Evolutionary conservation across 805 yeast species (phyloP).

Genomic region (Pichia eremophila): DNA sequence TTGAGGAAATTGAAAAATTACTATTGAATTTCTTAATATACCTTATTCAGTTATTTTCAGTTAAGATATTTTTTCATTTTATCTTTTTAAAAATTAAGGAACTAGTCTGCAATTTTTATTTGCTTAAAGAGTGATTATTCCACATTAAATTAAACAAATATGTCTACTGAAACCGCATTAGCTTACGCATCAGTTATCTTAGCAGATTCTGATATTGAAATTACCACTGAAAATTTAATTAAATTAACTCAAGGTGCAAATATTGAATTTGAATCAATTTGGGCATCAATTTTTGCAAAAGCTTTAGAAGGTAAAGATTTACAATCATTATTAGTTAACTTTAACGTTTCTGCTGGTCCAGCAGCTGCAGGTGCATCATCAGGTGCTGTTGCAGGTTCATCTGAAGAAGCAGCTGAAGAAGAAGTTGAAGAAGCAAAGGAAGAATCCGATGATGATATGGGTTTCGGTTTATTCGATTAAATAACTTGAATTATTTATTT

Average conservation of each 20-base stretch:
- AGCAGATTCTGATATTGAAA: conserved; percentile 93
- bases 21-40: no score
- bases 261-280: conserved; percentile 65
- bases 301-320: conserved; percentile 76
- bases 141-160: conserved; percentile 26
- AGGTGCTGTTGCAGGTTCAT: conserved; percentile 37
- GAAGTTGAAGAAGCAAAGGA: conserved; percentile 55
- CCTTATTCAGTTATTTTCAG: background rate
- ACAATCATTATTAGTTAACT: conserved; percentile 55
- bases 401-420: conserved; percentile 43
- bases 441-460: conserved; percentile 79
- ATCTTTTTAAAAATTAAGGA: conserved; percentile 9
- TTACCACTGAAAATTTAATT: conserved; percentile 73
- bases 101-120: conserved; percentile 32
- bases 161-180: conserved; percentile 87
- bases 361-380: conserved; percentile 41
- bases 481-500: background rate
- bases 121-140: conserved; percentile 37
- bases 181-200: conserved; percentile 97
- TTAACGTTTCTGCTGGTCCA: conserved; percentile 41
- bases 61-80: no score
- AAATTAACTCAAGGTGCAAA: conserved; percentile 70
- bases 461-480: conserved; percentile 85
- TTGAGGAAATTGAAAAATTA: no score
- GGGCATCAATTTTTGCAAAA: conserved; percentile 77